These are phyloP conservation scores for Plectosphaerella cucumerina DNA, from an alignment of 2,329 filamentous ascomycete genomes.

Conservation along the genomic window DNA sequence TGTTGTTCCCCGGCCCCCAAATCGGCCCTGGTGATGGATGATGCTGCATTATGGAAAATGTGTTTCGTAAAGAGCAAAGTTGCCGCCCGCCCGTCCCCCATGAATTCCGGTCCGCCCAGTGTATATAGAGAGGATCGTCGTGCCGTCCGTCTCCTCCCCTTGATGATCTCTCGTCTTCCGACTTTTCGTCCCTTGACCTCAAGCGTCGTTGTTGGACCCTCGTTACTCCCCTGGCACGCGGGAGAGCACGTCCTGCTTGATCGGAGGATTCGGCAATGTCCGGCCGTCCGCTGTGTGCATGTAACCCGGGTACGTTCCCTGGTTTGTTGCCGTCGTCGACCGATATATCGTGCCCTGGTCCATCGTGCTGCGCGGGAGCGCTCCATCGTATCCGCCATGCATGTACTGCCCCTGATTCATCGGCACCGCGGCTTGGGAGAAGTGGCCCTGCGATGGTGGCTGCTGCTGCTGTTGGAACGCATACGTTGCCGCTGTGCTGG, in stretches of 20 bases:
- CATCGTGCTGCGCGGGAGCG: slow-evolving; percentile 24
- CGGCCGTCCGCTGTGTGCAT: slow-evolving; percentile 25
- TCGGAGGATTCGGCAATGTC: slow-evolving; percentile 16
- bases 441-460: slow-evolving; percentile 22
- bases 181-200: too few species aligned
- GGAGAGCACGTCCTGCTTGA: slow-evolving; percentile 7
- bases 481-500: slow-evolving; percentile 39
- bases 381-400: slow-evolving; percentile 26
- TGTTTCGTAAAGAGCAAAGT: too few species aligned
- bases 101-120: too few species aligned
- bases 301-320: slow-evolving; percentile 27
- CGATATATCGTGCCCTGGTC: slow-evolving; percentile 28
- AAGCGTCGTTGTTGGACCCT: too few species aligned
- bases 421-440: slow-evolving; percentile 22
- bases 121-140: not conserved
- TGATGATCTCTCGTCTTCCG: not conserved
- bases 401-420: slow-evolving; percentile 29
- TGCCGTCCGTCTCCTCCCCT: not conserved
- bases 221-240: not conserved
- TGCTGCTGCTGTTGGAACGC: slow-evolving; percentile 37
- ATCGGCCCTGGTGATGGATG: too few species aligned
- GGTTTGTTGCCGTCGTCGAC: slow-evolving; percentile 1
- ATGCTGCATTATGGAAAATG: too few species aligned
- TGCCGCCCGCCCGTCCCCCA: too few species aligned
- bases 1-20: too few species aligned